Evolutionary conservation across 352 stramenopile species (phyloP).

Genomic region (Pythium folliculosum): DNA sequence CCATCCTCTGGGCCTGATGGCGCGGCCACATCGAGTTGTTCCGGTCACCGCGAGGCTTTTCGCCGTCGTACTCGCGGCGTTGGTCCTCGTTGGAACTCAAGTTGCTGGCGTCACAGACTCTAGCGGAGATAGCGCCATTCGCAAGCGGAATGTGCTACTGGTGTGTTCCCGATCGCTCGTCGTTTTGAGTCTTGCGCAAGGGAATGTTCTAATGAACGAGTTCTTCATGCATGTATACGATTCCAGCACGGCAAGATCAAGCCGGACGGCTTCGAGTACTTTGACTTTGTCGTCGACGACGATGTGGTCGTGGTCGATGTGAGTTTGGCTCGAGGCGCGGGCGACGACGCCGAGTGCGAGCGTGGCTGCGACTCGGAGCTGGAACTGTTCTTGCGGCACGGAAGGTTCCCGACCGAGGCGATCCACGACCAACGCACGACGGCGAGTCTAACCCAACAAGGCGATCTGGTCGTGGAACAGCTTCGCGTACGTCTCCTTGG

Average conservation of each 20-base stretch:
- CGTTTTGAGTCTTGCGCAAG: neutral
- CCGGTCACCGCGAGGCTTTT: neutral
- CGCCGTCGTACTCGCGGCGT: neutral
- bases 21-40: neutral
- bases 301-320: constrained; percentile 6
- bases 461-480: constrained; percentile 9
- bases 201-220: too few species aligned
- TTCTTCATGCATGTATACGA: too few species aligned
- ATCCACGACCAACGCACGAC: constrained; percentile 16
- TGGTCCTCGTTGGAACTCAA: neutral
- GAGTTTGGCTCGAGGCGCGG: neutral
- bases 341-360: neutral
- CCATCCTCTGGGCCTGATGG: neutral
- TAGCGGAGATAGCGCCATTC: neutral
- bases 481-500: constrained; percentile 27
- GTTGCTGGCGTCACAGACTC: neutral
- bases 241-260: constrained; percentile 26
- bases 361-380: constrained; percentile 4
- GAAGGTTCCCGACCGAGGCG: constrained; percentile 15
- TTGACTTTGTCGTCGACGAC: constrained; percentile 29
- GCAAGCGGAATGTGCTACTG: constrained; percentile 15
- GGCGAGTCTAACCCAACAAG: neutral
- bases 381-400: constrained; percentile 23
- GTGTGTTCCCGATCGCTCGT: neutral
- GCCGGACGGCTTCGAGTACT: constrained; percentile 31